A percentile compares a stretch with the other conserved stretches of the same genome.
phyloP scores from a whole-genome alignment of 768 basidiomycete species.

The Boletus reticulatus region DNA sequence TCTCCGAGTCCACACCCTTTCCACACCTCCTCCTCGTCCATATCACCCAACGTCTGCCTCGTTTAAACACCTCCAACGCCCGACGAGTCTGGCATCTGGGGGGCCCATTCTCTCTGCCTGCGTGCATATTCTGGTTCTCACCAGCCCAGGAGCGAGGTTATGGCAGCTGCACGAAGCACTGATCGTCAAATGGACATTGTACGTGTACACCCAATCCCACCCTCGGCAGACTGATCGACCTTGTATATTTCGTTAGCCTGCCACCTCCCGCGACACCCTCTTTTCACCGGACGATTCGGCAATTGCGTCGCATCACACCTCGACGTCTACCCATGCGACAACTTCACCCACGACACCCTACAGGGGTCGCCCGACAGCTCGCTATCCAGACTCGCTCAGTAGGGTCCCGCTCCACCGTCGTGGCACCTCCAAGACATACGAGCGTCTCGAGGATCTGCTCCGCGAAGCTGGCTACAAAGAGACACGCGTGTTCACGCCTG shows the following conservation, averaged over 20 bases:
- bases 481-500: constrained; percentile 86
- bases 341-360: constrained; percentile 38
- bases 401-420: constrained; percentile 75
- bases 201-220: background rate
- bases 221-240: constrained; percentile 11
- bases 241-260: constrained; percentile 8
- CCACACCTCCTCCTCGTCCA: too few species aligned
- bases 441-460: constrained; percentile 81
- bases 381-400: constrained; percentile 58
- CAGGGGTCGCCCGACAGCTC: constrained; percentile 38
- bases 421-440: constrained; percentile 79
- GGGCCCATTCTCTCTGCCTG: background rate
- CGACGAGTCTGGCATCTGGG: background rate
- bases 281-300: constrained; percentile 6
- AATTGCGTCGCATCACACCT: constrained; percentile 8
- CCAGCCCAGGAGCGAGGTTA: constrained; percentile 11
- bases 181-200: constrained; percentile 18
- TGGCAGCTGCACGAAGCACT: constrained; percentile 14
- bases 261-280: constrained; percentile 1
- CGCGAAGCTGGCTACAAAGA: constrained; percentile 91
- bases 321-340: constrained; percentile 3
- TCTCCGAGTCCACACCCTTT: constrained; percentile 2
- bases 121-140: background rate
- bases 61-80: background rate
- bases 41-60: too few species aligned